Evolutionary conservation across 441 rosid genomes (phyloP).

Genomic region (Francoa sonchifolia): DNA sequence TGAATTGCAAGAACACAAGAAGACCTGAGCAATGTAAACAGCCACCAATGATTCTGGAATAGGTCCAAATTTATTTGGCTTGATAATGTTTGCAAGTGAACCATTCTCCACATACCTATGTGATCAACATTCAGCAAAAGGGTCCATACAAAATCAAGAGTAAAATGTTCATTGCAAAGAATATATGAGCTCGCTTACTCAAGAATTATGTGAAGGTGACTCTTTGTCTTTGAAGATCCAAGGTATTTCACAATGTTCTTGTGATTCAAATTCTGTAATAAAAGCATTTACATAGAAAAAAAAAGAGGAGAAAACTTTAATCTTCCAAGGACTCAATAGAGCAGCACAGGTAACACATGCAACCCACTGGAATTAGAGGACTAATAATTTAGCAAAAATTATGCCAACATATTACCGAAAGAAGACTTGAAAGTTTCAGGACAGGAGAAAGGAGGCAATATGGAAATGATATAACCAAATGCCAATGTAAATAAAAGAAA

Average conservation of each 20-base stretch:
- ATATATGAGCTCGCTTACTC: conserved; percentile 58
- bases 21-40: conserved; percentile 95
- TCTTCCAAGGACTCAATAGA: not conserved
- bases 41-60: conserved; percentile 96
- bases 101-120: conserved; percentile 97
- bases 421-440: too few relatives aligned
- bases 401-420: too few relatives aligned
- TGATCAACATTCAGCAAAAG: conserved; percentile 15
- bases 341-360: not conserved
- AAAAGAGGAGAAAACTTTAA: conserved; percentile 3
- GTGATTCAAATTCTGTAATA: conserved; percentile 84
- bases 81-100: conserved; percentile 94
- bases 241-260: conserved; percentile 96
- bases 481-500: too few relatives aligned
- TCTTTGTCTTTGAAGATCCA: conserved; percentile 86
- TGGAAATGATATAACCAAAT: too few relatives aligned
- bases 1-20: conserved; percentile 16
- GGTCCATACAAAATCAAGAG: conserved; percentile 6
- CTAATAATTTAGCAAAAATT: too few relatives aligned
- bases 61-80: conserved; percentile 98
- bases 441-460: too few relatives aligned
- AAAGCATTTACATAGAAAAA: conserved; percentile 3
- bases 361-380: too few relatives aligned
- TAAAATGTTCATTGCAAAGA: conserved; percentile 8
- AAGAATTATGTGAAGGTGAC: conserved; percentile 93